Evolutionary conservation across 257 asterid genomes (phyloP), one percentile per base, ranked within the genome.

Genomic region (Anisodus tanguticus): DNA sequence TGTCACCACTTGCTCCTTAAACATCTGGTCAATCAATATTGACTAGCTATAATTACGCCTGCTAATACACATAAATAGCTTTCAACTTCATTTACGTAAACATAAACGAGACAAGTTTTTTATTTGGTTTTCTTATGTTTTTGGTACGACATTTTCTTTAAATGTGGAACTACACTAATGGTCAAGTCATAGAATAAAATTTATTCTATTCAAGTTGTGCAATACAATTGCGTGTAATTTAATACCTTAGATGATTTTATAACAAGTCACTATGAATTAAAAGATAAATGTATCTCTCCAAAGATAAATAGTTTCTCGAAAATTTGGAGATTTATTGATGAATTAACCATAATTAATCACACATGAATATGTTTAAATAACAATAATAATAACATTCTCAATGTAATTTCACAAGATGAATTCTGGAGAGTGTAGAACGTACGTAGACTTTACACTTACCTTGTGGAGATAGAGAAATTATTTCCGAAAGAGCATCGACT

Each of bases 31-130:
- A 39, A 68, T 68, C 47, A 68, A 39, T 68, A 68, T 39, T 39
- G 12, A 13, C 26, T 68, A 69, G 54, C 78, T 69, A 16, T 39
- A 69, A 39, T 39, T 39, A 69, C 49, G 78, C 54, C 78, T 8
- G 78, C 54, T 39, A 69, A 69, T 69, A 69, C n/a, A 53, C 54
- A 69, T 41, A 16, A 8, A 41, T 69, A 4, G 54, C 53, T 41
- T 6, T 16, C 54, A 41, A 69, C 77, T 68, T 66, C 76, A 67
- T 67, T 37, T 69, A 41, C 31, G 51, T 68, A 68, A 37, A 68
- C 53, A 68, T 37, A 68, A 68, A 8, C 8, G 3, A 68, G 31
- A 15, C 31, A 68, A 68, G 22, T 6, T 67, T 67, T 67, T 67
- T 6, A 31, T 66, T 35, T 67, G 19, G 74, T 12, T 35, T 35